These are phyloP conservation scores for Eucalyptus coolabah DNA, from an alignment of 345 rosid genomes.

Conservation along the genomic window DNA sequence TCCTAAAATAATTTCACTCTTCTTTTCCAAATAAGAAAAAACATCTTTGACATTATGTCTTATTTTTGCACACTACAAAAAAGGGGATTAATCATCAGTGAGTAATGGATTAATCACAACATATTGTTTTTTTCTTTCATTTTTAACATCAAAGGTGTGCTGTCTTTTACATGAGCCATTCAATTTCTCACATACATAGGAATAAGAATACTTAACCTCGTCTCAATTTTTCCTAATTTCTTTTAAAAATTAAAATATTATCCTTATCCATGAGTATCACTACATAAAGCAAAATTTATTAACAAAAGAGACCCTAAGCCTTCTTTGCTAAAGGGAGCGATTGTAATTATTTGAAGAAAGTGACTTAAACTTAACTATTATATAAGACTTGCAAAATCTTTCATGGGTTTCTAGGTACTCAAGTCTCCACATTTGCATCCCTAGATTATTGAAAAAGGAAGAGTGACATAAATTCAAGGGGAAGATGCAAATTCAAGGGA, in stretches of 20 bases:
- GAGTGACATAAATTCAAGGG: neutral
- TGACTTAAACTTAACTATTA: fast-evolving
- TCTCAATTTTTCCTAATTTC: no score
- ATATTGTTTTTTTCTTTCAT: no score
- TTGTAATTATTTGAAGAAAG: no score
- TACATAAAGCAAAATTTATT: no score
- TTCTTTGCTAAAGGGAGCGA: no score
- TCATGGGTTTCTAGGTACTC: fast-evolving
- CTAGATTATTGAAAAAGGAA: neutral
- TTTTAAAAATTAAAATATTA: no score
- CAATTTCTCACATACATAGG: neutral
- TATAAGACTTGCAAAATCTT: neutral
- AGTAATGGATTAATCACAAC: neutral
- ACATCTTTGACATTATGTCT: neutral
- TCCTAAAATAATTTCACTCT: fast-evolving
- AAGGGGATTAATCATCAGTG: no score
- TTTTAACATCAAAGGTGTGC: neutral
- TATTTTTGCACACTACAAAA: no score
- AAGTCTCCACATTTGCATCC: neutral
- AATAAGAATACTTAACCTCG: no score
- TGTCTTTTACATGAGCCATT: neutral
- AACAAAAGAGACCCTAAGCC: no score
- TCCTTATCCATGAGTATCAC: no score
- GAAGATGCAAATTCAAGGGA: neutral
- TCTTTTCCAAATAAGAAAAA: neutral